These are phyloP conservation scores for Huiozyma naganishii DNA, from an alignment of 805 yeast species.

Conservation along the genomic window DNA sequence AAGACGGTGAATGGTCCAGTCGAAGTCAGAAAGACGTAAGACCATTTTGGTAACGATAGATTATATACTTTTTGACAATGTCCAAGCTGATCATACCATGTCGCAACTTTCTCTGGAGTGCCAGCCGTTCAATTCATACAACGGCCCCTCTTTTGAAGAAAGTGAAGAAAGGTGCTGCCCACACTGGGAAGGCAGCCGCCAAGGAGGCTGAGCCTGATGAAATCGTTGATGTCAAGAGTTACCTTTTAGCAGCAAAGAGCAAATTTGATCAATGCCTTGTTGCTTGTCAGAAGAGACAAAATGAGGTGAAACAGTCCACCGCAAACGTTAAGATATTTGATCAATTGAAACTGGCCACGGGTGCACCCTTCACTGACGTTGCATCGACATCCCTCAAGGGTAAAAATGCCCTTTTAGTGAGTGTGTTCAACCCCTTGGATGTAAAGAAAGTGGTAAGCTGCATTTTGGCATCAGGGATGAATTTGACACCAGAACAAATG, in stretches of 20 bases:
- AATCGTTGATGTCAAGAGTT: slow-evolving; percentile 4
- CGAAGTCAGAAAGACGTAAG: no score
- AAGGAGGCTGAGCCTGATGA: background rate
- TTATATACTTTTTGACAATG: no score
- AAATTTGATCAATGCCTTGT: slow-evolving; percentile 40
- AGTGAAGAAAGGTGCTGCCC: background rate
- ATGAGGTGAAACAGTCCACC: slow-evolving; percentile 59
- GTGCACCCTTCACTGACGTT: slow-evolving; percentile 42
- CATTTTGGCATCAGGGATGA: slow-evolving; percentile 55
- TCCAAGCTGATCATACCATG: no score
- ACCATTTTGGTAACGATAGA: no score
- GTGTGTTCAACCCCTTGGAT: slow-evolving; percentile 77
- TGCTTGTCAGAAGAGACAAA: slow-evolving; percentile 42
- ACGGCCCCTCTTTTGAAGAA: no score
- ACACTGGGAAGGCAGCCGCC: background rate
- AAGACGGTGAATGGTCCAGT: no score
- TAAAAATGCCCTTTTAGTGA: slow-evolving; percentile 52
- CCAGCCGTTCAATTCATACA: no score
- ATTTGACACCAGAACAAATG: slow-evolving; percentile 72
- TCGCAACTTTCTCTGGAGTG: no score
- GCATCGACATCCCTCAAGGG: slow-evolving; percentile 70
- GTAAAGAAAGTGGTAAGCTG: slow-evolving; percentile 60
- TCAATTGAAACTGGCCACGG: slow-evolving; percentile 40
- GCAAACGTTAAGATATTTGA: slow-evolving; percentile 60
- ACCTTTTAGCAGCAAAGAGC: slow-evolving; percentile 6